phyloP scores from a whole-genome alignment of 2,329 filamentous ascomycete species.

The Clarireedia hainanense region DNA sequence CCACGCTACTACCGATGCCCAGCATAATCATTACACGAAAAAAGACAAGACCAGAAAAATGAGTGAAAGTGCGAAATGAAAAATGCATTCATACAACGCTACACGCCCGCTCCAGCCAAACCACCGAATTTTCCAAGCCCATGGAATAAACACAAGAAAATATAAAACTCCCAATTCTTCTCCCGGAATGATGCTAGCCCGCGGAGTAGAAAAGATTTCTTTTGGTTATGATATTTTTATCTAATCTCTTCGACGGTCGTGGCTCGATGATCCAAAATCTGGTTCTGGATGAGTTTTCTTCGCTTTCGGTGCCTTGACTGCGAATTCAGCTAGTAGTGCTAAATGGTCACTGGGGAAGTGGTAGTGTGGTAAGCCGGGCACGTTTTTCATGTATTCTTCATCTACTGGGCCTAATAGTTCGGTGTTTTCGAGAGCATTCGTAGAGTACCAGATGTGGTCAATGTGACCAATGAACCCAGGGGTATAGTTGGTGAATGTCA shows the following conservation, averaged over 20 bases:
- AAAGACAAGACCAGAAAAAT: slow-evolving; percentile 6
- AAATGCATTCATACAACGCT: slow-evolving; percentile 8
- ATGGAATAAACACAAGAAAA: slow-evolving; percentile 11
- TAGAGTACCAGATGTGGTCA: slow-evolving; percentile 97
- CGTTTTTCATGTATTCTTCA: slow-evolving; percentile 59
- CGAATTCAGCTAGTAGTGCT: slow-evolving; percentile 60
- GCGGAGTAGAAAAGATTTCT: neutral
- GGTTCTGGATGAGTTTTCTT: slow-evolving; percentile 27
- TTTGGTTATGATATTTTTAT: neutral
- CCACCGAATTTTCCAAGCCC: slow-evolving; percentile 9
- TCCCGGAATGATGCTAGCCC: neutral
- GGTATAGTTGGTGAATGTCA: slow-evolving; percentile 95
- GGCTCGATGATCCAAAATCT: slow-evolving; percentile 27
- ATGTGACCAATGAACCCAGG: slow-evolving; percentile 87
- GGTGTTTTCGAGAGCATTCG: slow-evolving; percentile 60
- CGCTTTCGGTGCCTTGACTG: slow-evolving; percentile 55
- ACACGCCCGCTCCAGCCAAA: slow-evolving; percentile 9
- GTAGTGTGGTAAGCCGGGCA: slow-evolving; percentile 68
- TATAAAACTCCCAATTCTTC: slow-evolving; percentile 6
- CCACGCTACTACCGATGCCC: neutral
- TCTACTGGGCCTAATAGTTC: slow-evolving; percentile 63
- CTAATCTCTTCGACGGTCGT: slow-evolving; percentile 16
- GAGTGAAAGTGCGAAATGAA: slow-evolving; percentile 5
- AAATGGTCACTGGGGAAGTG: slow-evolving; percentile 71
- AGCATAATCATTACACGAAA: slow-evolving; percentile 9